phyloP scores from a whole-genome alignment of 352 stramenopile genomes.

The Thraustochytrium striatum region DNA sequence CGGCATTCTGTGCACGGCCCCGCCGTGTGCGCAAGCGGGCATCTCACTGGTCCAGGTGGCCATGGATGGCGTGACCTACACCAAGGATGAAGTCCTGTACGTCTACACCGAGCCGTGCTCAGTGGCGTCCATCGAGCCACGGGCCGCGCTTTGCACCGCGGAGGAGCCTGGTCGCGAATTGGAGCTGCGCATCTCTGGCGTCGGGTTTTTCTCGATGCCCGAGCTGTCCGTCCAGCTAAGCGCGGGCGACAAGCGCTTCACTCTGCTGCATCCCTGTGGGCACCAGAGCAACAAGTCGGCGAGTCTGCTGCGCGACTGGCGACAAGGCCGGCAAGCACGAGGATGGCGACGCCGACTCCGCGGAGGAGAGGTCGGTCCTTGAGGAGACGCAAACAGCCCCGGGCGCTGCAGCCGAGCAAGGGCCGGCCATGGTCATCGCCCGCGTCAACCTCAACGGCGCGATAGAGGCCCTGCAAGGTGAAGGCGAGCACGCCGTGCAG shows the following conservation, averaged over 20 bases:
- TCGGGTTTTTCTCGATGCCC: slow-evolving; percentile 20
- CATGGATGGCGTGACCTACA: slow-evolving; percentile 29
- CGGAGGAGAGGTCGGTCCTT: no score
- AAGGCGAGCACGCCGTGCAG: not conserved
- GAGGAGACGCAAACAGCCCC: no score
- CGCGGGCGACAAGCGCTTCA: not conserved
- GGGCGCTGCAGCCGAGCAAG: not conserved
- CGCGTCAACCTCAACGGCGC: not conserved
- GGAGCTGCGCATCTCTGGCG: not conserved
- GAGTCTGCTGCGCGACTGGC: not conserved
- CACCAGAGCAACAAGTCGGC: not conserved
- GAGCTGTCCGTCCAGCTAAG: slow-evolving; percentile 8
- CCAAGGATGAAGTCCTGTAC: slow-evolving; percentile 15
- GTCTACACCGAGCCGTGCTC: slow-evolving; percentile 24
- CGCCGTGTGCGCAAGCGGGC: not conserved
- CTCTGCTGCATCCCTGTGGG: not conserved
- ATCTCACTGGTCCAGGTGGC: slow-evolving; percentile 11
- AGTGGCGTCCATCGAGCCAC: not conserved
- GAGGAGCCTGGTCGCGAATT: not conserved
- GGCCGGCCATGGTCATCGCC: not conserved
- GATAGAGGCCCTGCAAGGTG: not conserved
- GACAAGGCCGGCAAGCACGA: not conserved
- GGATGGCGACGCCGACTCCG: not conserved
- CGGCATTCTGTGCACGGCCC: not conserved
- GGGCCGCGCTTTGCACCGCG: not conserved